Base-by-base conservation (phyloP, 768 basidiomycete species). In the Dictyophora rubrovolvata region DNA sequence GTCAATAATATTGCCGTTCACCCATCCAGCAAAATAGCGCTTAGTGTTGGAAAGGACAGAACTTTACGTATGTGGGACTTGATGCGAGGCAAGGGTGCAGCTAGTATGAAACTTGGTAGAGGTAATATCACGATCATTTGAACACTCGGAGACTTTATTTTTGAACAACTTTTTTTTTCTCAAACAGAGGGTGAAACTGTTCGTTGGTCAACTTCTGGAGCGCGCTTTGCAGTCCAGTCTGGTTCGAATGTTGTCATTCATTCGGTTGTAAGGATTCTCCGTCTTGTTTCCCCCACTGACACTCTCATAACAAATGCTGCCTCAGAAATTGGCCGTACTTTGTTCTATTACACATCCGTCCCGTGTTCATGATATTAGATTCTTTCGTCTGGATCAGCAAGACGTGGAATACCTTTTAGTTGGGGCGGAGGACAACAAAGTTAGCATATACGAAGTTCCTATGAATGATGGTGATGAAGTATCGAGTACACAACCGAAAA, bases 51-150 rank as follows among this genome's bases (percentile, higher is more conserved):
- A 7, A 86, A 85, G 66, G 96, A 98, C 66, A 78, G 80, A 63
- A 90, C 89, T 2, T 64, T 98, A 60, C 80, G 93, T 48, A 96
- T 99, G 94, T 99, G 96, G 96, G 96, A 99, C 75, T 75, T 99
- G 53, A 94, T 97, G 90, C 77, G 94, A 49, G 95, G 95, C 0
- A 87, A 87, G 69, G 90, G 91, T 3, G 83, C 83, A 11, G 92
- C 91, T 7, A 92, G 93, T 69, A 87, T 83, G 50, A 93, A 94
- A 68, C 71, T 99, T 5, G 90, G 91, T 20, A 88, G 86, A 74
- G 93, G 93, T 90, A 61, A 77, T 68, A 14, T 1, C 60, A 8
- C 20, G 23, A 17, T 37, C 49, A 10, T 18, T 33, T 12, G 14
- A 12, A 1, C 36, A 33, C 48, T 1, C n/a, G 18, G 8, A 33